Conservation (phyloP, 2,329 filamentous ascomycete genomes). For the Ilyonectria sp. region DNA sequence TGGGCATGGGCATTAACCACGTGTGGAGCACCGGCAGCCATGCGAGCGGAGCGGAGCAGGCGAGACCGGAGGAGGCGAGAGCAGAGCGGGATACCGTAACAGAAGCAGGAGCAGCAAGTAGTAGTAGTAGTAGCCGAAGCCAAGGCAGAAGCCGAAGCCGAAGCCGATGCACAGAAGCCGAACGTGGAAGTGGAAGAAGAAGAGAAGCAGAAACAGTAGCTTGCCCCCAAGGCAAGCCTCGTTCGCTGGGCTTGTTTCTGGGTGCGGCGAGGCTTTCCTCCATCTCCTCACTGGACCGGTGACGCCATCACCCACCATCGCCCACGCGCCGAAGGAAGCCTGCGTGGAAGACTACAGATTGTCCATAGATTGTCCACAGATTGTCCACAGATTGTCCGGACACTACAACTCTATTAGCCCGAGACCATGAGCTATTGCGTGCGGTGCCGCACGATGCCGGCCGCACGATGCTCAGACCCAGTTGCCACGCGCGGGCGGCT, state of each 20-base stretch:
- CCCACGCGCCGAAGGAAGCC: not conserved
- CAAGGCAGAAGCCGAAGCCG: not conserved
- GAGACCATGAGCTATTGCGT: not conserved
- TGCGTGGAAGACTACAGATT: not conserved
- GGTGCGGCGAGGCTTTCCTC: not conserved
- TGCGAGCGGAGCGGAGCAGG: too few species aligned
- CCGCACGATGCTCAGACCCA: slow-evolving; percentile 5
- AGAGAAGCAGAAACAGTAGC: not conserved
- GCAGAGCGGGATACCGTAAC: too few species aligned
- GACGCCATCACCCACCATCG: not conserved
- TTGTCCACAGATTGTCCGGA: not conserved
- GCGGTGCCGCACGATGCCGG: slow-evolving; percentile 3
- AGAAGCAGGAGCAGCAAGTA: too few species aligned
- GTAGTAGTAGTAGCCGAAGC: not conserved
- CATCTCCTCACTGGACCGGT: not conserved
- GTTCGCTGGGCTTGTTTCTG: not conserved
- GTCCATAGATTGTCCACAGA: too few species aligned
- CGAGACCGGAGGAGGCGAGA: too few species aligned
- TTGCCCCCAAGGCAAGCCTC: not conserved
- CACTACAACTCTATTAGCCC: not conserved
- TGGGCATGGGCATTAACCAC: not conserved
- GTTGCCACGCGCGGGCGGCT: slow-evolving; percentile 22
- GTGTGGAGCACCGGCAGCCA: not conserved
- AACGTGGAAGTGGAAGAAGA: not conserved
- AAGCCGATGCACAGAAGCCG: not conserved